Evolutionary conservation across 2,329 filamentous ascomycete species (phyloP), one percentile per base, ranked within the genome.

Genomic region (Claviceps humidiphila): DNA sequence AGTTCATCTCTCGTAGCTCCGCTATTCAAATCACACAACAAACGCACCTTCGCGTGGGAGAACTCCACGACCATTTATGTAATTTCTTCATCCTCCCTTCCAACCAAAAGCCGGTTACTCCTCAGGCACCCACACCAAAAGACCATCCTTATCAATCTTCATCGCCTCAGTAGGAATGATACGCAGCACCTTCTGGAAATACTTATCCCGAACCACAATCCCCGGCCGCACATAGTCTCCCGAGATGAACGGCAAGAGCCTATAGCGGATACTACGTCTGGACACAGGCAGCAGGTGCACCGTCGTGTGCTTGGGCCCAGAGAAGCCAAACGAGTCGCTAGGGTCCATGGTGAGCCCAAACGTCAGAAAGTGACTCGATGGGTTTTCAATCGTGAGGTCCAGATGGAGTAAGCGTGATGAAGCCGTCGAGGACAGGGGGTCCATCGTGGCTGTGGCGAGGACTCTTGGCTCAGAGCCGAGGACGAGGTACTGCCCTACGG

Each of bases 301-400:
- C 1, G 84, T 85, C 13, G 81, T 83, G 58, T 85, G 77, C 70
- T 97, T 97, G 2, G 87, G 75, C 0, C 93, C 93, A 7, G 87
- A 89, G 67, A 98, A 97, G 0, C 89, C 91, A 68, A 97, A 97
- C 51, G 89, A 80, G 57, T 95, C 89, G 64, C 82, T 91, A 2
- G 89, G 86, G 59, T 98, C 91, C 89, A 98, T 95, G 26, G 76
- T 82, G 48, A 97, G 68, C 34, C 87, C 89, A 68, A 98, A 98
- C 0, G 90, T 95, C 49, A 98, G 78, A 68, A 95, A 94, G 66
- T 98, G 93, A 65, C 83, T 85, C 0, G 91, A 96, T 0, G 90
- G 87, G 64, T 98, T 98, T 69, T 98, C 93, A 53, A 98, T 81
- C 3, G 82, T 88, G 63, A 80, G 64, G 43, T 75, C 69, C 14